These are phyloP conservation scores for Sindora glabra DNA, from an alignment of 306 rosid species.

Conservation along the genomic window DNA sequence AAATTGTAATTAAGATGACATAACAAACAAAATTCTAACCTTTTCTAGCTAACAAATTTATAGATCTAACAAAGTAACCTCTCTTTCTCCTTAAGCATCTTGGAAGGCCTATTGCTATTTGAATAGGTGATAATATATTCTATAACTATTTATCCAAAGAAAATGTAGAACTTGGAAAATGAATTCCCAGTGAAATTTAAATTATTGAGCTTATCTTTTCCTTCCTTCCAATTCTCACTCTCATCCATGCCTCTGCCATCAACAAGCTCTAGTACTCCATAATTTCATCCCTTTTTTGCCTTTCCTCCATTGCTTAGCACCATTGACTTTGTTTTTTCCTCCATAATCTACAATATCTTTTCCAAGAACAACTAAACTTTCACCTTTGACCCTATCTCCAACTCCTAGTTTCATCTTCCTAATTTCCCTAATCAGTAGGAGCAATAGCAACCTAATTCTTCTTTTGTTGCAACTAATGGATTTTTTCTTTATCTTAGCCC, in stretches of 20 bases:
- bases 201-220: slow-evolving; percentile 51
- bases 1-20: no score
- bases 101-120: no score
- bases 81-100: no score
- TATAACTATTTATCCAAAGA: no score
- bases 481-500: slow-evolving; percentile 65
- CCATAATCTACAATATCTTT: slow-evolving; percentile 63
- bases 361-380: slow-evolving; percentile 70
- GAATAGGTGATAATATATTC: no score
- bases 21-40: no score
- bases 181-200: no score
- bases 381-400: slow-evolving; percentile 67
- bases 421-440: slow-evolving; percentile 10
- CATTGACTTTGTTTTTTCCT: slow-evolving; percentile 70
- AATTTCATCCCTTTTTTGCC: slow-evolving; percentile 40
- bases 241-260: slow-evolving; percentile 50
- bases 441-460: slow-evolving; percentile 26
- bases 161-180: no score
- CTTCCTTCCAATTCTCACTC: slow-evolving; percentile 52
- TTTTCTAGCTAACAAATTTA: no score
- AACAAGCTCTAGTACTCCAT: slow-evolving; percentile 64
- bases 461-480: slow-evolving; percentile 55
- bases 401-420: slow-evolving; percentile 61
- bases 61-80: no score
- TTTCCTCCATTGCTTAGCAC: slow-evolving; percentile 5